Evolutionary conservation across 1,284 basidiomycete species (phyloP).

Genomic region (Hypsizygus ulmarius): DNA sequence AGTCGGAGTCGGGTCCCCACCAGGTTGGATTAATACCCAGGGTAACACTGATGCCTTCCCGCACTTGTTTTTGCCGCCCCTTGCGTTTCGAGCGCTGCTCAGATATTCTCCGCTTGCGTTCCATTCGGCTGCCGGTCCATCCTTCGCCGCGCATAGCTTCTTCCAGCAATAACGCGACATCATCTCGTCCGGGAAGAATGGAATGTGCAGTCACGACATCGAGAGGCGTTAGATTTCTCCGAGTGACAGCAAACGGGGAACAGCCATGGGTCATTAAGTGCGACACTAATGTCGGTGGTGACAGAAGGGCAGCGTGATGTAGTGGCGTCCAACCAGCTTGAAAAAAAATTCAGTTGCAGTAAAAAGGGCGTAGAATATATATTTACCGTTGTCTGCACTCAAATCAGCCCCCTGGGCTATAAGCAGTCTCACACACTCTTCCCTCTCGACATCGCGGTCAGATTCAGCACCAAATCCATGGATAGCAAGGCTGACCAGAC

Average conservation of each 20-base stretch:
- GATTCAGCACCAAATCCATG: conserved; percentile 80
- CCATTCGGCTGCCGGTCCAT: conserved; percentile 69
- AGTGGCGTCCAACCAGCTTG: conserved; percentile 92
- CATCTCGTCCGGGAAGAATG: conserved; percentile 74
- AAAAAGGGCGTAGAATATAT: conserved; percentile 15
- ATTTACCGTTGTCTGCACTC: conserved; percentile 63
- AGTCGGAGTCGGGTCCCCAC: conserved; percentile 56
- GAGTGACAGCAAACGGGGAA: conserved; percentile 73
- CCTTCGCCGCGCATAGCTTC: conserved; percentile 78
- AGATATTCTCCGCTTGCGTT: conserved; percentile 52
- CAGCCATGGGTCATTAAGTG: conserved; percentile 92
- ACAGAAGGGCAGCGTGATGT: conserved; percentile 89
- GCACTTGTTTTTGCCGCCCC: conserved; percentile 49
- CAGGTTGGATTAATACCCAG: conserved; percentile 59
- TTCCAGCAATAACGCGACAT: conserved; percentile 76
- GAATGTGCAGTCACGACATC: conserved; percentile 84
- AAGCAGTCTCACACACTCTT: conserved; percentile 83
- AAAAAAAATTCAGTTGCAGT: conserved; percentile 9
- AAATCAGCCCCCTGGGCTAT: conserved; percentile 79
- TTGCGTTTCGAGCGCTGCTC: conserved; percentile 59
- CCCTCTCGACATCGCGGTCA: conserved; percentile 81
- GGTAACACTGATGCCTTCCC: conserved; percentile 51
- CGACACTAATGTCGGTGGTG: conserved; percentile 88
- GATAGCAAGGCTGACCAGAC: conserved; percentile 77
- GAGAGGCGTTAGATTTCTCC: conserved; percentile 75